phyloP scores from a whole-genome alignment of 352 stramenopile species.

The Pseudoperonospora humuli region DNA sequence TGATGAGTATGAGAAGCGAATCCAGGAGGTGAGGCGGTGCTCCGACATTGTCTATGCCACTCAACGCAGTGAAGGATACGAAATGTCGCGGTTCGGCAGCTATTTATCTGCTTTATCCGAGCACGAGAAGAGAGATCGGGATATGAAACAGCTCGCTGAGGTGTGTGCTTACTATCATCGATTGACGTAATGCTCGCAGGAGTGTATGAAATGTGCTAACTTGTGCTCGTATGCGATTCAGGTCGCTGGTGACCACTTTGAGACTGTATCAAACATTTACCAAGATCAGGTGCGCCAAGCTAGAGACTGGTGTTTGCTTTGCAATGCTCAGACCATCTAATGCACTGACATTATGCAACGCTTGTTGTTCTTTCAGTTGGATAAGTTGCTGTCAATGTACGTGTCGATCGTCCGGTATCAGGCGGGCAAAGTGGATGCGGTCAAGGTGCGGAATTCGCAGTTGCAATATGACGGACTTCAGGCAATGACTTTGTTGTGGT shows the following conservation, averaged over 20 bases:
- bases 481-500: conserved; percentile 1
- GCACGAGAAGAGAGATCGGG: conserved; percentile 63
- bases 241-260: conserved; percentile 72
- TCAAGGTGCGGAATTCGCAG: conserved; percentile 46
- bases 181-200: neutral
- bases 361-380: conserved; percentile 36
- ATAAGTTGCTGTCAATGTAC: conserved; percentile 81
- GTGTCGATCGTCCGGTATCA: conserved; percentile 83
- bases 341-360: neutral
- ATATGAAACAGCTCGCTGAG: conserved; percentile 71
- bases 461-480: neutral
- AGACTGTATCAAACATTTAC: conserved; percentile 80
- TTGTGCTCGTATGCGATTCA: conserved; percentile 15
- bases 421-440: conserved; percentile 74
- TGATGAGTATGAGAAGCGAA: conserved; percentile 77
- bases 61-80: conserved; percentile 76
- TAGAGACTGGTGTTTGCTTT: neutral
- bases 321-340: neutral
- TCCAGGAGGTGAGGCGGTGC: conserved; percentile 71
- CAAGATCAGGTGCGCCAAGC: conserved; percentile 60
- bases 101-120: conserved; percentile 71
- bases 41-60: conserved; percentile 77
- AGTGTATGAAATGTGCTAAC: neutral
- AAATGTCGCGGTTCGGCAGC: conserved; percentile 80
- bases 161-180: conserved; percentile 14